Conservation (phyloP, 345 rosid genomes). For the Melaleuca quinquenervia region DNA sequence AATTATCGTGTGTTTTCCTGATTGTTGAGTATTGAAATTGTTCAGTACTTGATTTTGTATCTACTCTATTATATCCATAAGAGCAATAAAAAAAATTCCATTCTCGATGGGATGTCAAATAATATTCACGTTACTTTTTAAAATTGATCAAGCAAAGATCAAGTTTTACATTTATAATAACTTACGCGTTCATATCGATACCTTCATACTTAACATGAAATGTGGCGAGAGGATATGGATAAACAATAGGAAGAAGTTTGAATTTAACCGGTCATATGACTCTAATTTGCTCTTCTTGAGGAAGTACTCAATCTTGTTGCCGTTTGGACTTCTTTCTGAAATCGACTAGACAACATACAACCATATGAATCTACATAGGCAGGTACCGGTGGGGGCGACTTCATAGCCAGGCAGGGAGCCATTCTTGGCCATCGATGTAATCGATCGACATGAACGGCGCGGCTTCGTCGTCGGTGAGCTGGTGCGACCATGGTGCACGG, state of each 20-base stretch:
- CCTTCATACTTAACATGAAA: background rate
- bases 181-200: accelerated
- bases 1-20: background rate
- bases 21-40: background rate
- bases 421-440: conserved; percentile 57
- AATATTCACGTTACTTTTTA: background rate
- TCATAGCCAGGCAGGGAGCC: conserved; percentile 64
- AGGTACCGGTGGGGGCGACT: background rate
- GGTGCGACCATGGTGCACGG: conserved; percentile 53
- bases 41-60: background rate
- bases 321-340: background rate
- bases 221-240: no score
- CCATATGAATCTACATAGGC: background rate
- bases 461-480: conserved; percentile 57
- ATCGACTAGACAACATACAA: background rate
- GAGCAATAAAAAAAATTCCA: background rate
- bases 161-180: background rate
- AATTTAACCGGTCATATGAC: background rate
- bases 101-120: background rate
- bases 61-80: background rate
- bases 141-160: accelerated
- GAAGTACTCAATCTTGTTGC: background rate
- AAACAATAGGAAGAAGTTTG: background rate
- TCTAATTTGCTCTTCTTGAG: background rate
- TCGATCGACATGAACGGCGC: conserved; percentile 41